A percentile compares a stretch with the other conserved stretches of the same genome.
These are phyloP conservation scores for Boletus bicolor DNA, from an alignment of 768 basidiomycete genomes.

Conservation along the genomic window DNA sequence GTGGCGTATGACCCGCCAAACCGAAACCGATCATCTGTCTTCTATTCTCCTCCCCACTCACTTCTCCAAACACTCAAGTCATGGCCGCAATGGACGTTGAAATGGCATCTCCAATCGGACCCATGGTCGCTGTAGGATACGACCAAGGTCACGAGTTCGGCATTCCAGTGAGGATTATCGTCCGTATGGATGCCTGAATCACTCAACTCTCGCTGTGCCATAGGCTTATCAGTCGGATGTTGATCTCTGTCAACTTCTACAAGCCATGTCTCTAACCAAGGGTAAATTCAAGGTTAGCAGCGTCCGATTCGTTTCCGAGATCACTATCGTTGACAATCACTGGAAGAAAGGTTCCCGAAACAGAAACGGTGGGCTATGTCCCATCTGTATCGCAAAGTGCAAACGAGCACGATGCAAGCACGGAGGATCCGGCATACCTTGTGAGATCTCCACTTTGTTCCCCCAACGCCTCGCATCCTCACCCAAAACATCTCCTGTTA, in stretches of 20 bases:
- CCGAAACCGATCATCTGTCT: conserved; percentile 19
- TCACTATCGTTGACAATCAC: conserved; percentile 16
- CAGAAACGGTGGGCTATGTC: conserved; percentile 19
- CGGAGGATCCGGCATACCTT: conserved; percentile 44
- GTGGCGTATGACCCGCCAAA: conserved; percentile 1
- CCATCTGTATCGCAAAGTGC: conserved; percentile 30
- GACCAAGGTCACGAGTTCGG: conserved; percentile 17
- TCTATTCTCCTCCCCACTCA: background rate
- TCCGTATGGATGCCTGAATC: background rate
- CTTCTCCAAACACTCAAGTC: background rate
- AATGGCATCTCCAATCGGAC: conserved; percentile 32
- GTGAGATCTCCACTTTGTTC: conserved; percentile 26
- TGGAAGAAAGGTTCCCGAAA: conserved; percentile 34
- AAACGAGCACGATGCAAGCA: conserved; percentile 42
- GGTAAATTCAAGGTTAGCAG: conserved; percentile 30
- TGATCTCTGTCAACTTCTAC: conserved; percentile 53
- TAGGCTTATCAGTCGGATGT: conserved; percentile 33
- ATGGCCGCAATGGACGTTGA: conserved; percentile 32
- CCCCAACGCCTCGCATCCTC: background rate
- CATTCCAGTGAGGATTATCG: conserved; percentile 20
- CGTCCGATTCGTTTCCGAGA: background rate
- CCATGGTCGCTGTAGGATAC: conserved; percentile 24
- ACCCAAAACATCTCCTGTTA: conserved; percentile 14
- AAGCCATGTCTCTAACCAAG: conserved; percentile 47
- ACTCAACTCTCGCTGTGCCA: conserved; percentile 1